Conservation (phyloP, 1,284 basidiomycete species). For the Apiotrichum mycotoxinovorans region DNA sequence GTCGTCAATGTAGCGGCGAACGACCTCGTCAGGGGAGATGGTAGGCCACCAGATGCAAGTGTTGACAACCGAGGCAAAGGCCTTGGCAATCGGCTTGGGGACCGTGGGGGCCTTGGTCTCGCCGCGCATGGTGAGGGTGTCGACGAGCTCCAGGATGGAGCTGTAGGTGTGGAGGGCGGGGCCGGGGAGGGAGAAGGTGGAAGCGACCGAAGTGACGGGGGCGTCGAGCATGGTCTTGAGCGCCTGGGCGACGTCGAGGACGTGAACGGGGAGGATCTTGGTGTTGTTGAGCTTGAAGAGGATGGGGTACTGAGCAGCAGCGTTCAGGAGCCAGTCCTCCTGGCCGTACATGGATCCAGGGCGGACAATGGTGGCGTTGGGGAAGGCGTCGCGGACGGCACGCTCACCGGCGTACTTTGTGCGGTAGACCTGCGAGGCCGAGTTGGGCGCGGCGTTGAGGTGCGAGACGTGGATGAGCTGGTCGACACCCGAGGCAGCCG, state of each 20-base stretch:
- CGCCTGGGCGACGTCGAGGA: constrained; percentile 89
- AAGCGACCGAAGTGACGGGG: constrained; percentile 59
- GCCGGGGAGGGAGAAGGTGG: constrained; percentile 78
- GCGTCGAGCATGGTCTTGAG: constrained; percentile 72
- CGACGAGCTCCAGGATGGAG: constrained; percentile 77
- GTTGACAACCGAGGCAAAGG: constrained; percentile 67
- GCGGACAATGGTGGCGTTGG: constrained; percentile 82
- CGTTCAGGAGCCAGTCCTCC: constrained; percentile 92
- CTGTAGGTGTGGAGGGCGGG: constrained; percentile 81
- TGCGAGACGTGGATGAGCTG: constrained; percentile 94
- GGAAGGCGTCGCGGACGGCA: constrained; percentile 78
- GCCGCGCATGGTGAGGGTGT: constrained; percentile 72
- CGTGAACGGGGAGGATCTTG: constrained; percentile 85
- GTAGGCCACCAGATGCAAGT: constrained; percentile 84
- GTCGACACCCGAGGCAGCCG: constrained; percentile 71
- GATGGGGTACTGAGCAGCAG: constrained; percentile 86
- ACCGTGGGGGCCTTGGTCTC: constrained; percentile 65
- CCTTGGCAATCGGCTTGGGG: constrained; percentile 69
- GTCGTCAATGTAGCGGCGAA: constrained; percentile 83
- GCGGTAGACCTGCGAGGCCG: constrained; percentile 77
- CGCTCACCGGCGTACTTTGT: constrained; percentile 89
- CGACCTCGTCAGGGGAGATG: constrained; percentile 85
- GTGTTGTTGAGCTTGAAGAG: constrained; percentile 94
- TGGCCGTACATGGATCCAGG: constrained; percentile 84
- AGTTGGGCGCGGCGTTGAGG: constrained; percentile 79